Evolutionary conservation across 2,329 filamentous ascomycete species (phyloP).

Genomic region (Colletotrichum sp.): DNA sequence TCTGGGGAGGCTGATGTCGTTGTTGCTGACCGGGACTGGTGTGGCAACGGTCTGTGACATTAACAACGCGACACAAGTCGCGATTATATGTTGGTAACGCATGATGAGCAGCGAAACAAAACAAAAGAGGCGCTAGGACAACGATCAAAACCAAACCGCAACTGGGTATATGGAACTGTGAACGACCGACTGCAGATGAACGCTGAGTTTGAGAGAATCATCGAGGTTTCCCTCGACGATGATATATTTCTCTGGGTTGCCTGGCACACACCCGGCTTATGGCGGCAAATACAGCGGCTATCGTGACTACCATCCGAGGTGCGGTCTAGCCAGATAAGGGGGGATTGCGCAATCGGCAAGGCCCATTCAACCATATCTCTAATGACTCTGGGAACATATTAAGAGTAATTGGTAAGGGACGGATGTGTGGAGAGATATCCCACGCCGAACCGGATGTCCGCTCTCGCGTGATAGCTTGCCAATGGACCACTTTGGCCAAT

Average conservation of each 20-base stretch:
- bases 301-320: background rate
- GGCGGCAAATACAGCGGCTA: background rate
- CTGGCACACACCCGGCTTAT: background rate
- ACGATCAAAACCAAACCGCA: background rate
- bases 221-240: background rate
- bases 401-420: background rate
- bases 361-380: background rate
- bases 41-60: background rate
- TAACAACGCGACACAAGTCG: background rate
- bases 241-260: background rate
- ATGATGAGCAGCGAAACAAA: background rate
- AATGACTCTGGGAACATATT: background rate
- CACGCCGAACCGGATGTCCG: background rate
- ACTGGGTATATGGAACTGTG: background rate
- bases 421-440: background rate
- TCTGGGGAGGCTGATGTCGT: background rate
- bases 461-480: background rate
- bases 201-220: background rate
- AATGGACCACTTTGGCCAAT: background rate
- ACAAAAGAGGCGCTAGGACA: background rate
- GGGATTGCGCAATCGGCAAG: background rate
- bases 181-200: background rate
- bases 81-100: background rate
- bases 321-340: background rate
- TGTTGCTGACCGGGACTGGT: background rate